Evolutionary conservation across 2,329 filamentous ascomycete species (phyloP).

Genomic region (Neonectria coccinea): DNA sequence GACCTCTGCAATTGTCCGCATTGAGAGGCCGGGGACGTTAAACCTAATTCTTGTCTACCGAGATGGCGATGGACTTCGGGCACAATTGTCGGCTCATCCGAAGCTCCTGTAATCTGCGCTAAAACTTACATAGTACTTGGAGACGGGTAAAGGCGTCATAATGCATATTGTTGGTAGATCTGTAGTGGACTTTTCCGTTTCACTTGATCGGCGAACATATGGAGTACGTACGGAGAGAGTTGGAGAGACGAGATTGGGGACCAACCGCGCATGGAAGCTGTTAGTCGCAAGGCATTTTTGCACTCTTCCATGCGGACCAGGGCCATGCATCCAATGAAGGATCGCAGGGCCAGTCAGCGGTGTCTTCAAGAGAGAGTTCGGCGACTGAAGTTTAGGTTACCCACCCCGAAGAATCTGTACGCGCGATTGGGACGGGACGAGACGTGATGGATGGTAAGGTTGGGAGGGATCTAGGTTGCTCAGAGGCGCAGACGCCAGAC

Average conservation of each 20-base stretch:
- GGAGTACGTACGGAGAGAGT: slow-evolving; percentile 9
- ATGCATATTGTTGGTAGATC: slow-evolving; percentile 2
- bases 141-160: slow-evolving; percentile 5
- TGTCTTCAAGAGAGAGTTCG: neutral
- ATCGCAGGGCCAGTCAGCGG: slow-evolving; percentile 1
- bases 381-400: slow-evolving; percentile 1
- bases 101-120: slow-evolving; percentile 14
- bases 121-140: slow-evolving; percentile 1
- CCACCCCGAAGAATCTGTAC: slow-evolving; percentile 10
- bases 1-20: neutral
- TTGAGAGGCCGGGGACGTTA: neutral
- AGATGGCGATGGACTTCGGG: slow-evolving; percentile 11
- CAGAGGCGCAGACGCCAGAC: neutral
- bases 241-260: neutral
- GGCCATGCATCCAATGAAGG: slow-evolving; percentile 5
- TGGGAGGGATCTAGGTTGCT: neutral
- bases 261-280: neutral
- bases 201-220: slow-evolving; percentile 27
- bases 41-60: slow-evolving; percentile 2
- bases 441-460: neutral
- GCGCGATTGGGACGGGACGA: slow-evolving; percentile 13
- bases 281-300: slow-evolving; percentile 14
- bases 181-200: slow-evolving; percentile 15
- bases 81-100: neutral
- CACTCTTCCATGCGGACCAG: slow-evolving; percentile 8